Evolutionary conservation across 208 protist genomes (phyloP).

Genomic region (Acanthamoeba quina): DNA sequence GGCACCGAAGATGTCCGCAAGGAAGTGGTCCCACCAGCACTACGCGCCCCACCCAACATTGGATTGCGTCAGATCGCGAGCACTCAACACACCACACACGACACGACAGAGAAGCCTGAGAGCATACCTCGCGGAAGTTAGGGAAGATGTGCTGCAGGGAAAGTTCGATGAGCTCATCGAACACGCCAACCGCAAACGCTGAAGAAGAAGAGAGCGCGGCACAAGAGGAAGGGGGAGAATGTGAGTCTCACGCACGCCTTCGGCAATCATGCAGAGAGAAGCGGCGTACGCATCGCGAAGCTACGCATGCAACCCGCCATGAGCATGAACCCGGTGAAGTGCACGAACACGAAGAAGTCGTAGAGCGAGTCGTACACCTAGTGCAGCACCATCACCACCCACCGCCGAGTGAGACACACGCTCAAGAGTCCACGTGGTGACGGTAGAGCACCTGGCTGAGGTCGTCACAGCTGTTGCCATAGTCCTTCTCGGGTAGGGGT

Average conservation of each 20-base stretch:
- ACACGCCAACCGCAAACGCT: slow-evolving; percentile 54
- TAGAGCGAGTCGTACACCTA: slow-evolving; percentile 57
- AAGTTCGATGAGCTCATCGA: slow-evolving; percentile 46
- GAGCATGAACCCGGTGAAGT: slow-evolving; percentile 62
- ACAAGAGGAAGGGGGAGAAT: neutral
- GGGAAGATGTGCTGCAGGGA: slow-evolving; percentile 66
- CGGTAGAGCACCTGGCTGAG: neutral
- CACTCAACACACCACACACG: neutral
- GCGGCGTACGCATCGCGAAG: slow-evolving; percentile 31
- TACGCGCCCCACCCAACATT: neutral
- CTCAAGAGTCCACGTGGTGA: neutral
- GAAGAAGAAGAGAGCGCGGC: neutral
- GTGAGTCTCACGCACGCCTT: neutral
- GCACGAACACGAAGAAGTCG: slow-evolving; percentile 71
- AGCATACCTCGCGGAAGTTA: slow-evolving; percentile 36
- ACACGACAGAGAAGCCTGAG: neutral
- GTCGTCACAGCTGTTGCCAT: slow-evolving; percentile 55
- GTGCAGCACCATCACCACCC: neutral
- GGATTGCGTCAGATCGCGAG: neutral
- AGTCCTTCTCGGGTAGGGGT: slow-evolving; percentile 45
- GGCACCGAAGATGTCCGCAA: slow-evolving; percentile 61
- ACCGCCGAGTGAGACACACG: neutral
- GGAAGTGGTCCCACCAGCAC: slow-evolving; percentile 69
- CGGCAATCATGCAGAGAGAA: neutral
- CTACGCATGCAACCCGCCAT: slow-evolving; percentile 57